Evolutionary conservation across 495 filamentous ascomycete species (phyloP).

Genomic region (Aspergillus heteromorphus): DNA sequence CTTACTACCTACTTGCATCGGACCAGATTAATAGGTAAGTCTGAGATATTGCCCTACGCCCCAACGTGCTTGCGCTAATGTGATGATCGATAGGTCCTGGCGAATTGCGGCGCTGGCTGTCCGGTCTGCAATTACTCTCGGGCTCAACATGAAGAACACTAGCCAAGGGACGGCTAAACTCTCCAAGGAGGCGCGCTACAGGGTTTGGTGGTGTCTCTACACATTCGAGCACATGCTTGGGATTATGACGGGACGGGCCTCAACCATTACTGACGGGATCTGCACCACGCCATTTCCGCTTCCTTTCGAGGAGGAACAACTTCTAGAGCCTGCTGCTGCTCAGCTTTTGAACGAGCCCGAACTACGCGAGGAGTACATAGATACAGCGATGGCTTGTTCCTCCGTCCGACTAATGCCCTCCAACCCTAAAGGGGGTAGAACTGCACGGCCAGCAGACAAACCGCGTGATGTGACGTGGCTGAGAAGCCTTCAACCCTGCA

Average conservation of each 20-base stretch:
- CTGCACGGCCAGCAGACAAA: constrained; percentile 18
- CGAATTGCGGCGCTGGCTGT: constrained; percentile 55
- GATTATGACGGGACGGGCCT: constrained; percentile 62
- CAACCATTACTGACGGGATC: constrained; percentile 51
- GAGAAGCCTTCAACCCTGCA: constrained; percentile 28
- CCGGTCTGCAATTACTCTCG: constrained; percentile 55
- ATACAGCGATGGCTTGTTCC: constrained; percentile 30
- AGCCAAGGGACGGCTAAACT: constrained; percentile 42
- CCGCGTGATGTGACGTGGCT: constrained; percentile 24
- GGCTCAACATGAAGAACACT: constrained; percentile 59
- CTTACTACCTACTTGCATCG: constrained; percentile 57
- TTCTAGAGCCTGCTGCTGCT: constrained; percentile 28
- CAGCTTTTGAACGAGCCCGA: constrained; percentile 28
- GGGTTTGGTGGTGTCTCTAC: constrained; percentile 63
- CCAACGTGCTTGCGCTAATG: not conserved
- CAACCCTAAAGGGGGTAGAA: constrained; percentile 29
- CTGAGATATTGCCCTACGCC: not conserved
- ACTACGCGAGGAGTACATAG: constrained; percentile 34
- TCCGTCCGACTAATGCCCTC: constrained; percentile 35
- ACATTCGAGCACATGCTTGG: constrained; percentile 55
- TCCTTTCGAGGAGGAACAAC: constrained; percentile 50
- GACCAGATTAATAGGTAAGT: constrained; percentile 61
- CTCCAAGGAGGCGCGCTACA: constrained; percentile 58
- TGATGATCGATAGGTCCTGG: constrained; percentile 50
- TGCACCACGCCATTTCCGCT: constrained; percentile 58